A percentile compares a stretch with the other conserved stretches of the same genome.
phyloP scores from a whole-genome alignment of 768 basidiomycete genomes.

The Auricularia sp. region DNA sequence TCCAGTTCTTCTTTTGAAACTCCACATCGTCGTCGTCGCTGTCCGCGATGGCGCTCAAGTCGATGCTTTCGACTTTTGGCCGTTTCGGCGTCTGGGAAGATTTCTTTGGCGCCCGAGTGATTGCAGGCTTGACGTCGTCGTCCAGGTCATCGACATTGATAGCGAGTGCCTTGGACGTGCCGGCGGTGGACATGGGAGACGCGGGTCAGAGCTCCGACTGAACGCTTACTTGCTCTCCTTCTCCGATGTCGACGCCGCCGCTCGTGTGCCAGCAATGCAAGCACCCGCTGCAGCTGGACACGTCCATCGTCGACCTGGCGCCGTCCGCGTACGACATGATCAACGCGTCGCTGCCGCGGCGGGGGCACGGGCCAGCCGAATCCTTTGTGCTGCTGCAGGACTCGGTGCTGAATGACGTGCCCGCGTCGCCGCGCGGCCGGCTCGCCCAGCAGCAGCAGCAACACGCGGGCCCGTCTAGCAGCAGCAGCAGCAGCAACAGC shows the following conservation, averaged over 20 bases:
- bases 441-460: neutral
- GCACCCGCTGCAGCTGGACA: slow-evolving; percentile 85
- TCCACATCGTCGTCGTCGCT: neutral
- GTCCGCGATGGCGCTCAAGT: no score
- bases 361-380: slow-evolving; percentile 55
- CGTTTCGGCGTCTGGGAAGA: no score
- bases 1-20: neutral
- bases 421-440: slow-evolving; percentile 17
- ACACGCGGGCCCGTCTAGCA: neutral
- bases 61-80: no score
- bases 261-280: slow-evolving; percentile 80
- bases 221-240: neutral
- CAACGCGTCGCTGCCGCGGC: slow-evolving; percentile 53
- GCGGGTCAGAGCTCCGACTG: neutral
- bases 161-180: neutral
- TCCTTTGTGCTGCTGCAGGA: slow-evolving; percentile 89
- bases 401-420: slow-evolving; percentile 64
- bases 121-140: neutral
- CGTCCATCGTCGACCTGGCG: slow-evolving; percentile 78
- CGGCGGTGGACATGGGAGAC: neutral
- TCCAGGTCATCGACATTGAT: neutral
- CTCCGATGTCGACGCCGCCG: slow-evolving; percentile 2
- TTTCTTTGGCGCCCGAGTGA: neutral
- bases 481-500: neutral
- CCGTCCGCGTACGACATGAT: slow-evolving; percentile 86